phyloP scores from a whole-genome alignment of 2,329 filamentous ascomycete species.

The Thelonectria discophora region DNA sequence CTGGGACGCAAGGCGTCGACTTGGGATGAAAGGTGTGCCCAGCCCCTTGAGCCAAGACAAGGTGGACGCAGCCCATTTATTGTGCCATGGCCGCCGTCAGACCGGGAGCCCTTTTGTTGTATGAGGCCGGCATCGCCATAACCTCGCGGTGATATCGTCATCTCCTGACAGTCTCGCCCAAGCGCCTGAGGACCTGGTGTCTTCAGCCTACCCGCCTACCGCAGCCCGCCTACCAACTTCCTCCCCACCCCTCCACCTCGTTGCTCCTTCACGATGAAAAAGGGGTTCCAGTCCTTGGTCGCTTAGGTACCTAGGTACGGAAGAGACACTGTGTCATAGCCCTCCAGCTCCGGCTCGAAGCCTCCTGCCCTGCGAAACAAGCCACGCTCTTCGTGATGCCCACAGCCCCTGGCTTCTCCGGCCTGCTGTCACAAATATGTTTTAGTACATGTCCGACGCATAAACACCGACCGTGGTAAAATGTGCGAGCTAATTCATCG shows the following conservation, averaged over 20 bases:
- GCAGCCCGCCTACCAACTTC: neutral
- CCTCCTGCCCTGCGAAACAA: neutral
- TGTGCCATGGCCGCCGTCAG: slow-evolving; percentile 12
- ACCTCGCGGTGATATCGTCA: slow-evolving; percentile 31
- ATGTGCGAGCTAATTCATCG: slow-evolving; percentile 9
- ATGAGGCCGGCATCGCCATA: slow-evolving; percentile 22
- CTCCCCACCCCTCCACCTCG: slow-evolving; percentile 8
- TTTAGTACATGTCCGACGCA: slow-evolving; percentile 5
- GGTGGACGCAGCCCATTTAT: neutral
- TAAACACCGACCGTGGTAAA: neutral
- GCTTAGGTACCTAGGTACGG: too few species aligned
- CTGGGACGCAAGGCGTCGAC: slow-evolving; percentile 5
- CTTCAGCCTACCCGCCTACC: too few species aligned
- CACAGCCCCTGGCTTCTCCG: neutral
- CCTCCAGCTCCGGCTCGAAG: too few species aligned
- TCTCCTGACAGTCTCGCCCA: slow-evolving; percentile 25
- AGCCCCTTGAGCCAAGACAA: slow-evolving; percentile 7
- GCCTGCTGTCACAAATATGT: neutral
- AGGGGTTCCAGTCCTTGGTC: neutral
- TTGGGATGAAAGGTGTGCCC: neutral
- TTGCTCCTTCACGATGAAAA: neutral
- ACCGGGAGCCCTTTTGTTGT: neutral
- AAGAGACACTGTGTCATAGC: too few species aligned
- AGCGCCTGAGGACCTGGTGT: slow-evolving; percentile 25
- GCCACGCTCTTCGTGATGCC: neutral